Percentiles rank a stretch among this genome's conserved stretches.
These are phyloP conservation scores for Puccinia triticina DNA, from an alignment of 1,284 basidiomycete genomes.

Conservation along the genomic window DNA sequence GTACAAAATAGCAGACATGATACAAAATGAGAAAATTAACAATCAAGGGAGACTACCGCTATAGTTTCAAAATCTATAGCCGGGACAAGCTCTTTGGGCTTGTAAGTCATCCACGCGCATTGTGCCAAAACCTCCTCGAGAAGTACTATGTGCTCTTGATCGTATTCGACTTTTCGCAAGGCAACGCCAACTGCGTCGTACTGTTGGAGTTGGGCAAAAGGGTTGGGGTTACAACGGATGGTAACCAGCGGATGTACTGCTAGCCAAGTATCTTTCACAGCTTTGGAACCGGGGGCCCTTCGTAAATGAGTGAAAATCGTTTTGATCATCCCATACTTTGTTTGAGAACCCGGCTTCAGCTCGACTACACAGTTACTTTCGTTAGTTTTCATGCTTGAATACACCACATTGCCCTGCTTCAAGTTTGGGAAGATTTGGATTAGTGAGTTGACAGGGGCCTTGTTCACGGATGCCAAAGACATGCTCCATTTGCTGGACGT, in stretches of 20 bases:
- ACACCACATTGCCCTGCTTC: not conserved
- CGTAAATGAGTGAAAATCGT: constrained; percentile 14
- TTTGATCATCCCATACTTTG: constrained; percentile 8
- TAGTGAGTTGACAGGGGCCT: not conserved
- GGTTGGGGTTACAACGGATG: not conserved
- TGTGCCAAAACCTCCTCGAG: not conserved
- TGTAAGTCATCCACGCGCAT: constrained; percentile 10
- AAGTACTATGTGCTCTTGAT: not conserved
- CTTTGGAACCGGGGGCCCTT: not conserved
- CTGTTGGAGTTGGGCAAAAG: not conserved
- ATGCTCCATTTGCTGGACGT: not conserved
- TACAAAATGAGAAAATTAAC: not conserved
- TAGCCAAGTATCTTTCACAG: not conserved
- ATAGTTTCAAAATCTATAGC: not conserved
- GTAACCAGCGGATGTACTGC: not conserved
- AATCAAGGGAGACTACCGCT: not conserved
- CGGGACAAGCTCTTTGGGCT: not conserved
- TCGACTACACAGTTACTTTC: constrained; percentile 22
- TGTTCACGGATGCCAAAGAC: not conserved
- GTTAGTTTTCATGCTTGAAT: constrained; percentile 15
- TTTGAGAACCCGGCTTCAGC: not conserved
- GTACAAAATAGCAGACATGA: not conserved
- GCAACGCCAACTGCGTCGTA: not conserved
- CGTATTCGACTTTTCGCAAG: not conserved
- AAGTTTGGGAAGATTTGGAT: not conserved